A percentile compares a stretch with the other conserved stretches of the same genome.
phyloP scores from a whole-genome alignment of 768 basidiomycete species.

The Exidia glandulosa region DNA sequence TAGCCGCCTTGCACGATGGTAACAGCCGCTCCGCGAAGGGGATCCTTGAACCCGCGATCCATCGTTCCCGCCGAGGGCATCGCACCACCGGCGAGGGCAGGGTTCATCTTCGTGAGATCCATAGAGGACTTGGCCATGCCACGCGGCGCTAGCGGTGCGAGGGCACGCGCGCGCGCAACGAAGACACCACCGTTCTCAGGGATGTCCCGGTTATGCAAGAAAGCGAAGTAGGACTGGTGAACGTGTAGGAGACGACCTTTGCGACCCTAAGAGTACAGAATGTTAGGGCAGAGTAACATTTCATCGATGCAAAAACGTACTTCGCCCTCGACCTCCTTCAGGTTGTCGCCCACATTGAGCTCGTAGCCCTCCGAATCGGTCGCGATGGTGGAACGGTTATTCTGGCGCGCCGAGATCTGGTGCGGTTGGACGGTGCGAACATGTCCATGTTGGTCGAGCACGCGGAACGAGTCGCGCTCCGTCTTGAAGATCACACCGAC shows the following conservation, averaged over 20 bases:
- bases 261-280: constrained; percentile 39
- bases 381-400: constrained; percentile 62
- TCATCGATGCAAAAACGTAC: constrained; percentile 30
- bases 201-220: constrained; percentile 87
- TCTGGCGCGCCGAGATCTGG: constrained; percentile 88
- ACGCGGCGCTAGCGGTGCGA: constrained; percentile 81
- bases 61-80: constrained; percentile 60
- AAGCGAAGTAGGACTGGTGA: constrained; percentile 88
- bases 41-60: constrained; percentile 70
- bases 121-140: constrained; percentile 52
- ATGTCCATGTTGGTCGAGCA: constrained; percentile 89
- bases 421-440: constrained; percentile 83
- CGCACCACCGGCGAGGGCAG: constrained; percentile 44
- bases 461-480: constrained; percentile 90
- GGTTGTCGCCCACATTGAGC: constrained; percentile 76
- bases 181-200: constrained; percentile 90
- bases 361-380: constrained; percentile 84
- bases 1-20: constrained; percentile 75
- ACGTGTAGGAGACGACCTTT: constrained; percentile 89
- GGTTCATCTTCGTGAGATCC: constrained; percentile 90
- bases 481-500: constrained; percentile 97
- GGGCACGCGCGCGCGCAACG: constrained; percentile 74
- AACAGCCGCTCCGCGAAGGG: constrained; percentile 70
- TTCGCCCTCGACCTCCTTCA: constrained; percentile 86
- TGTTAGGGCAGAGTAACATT: constrained; percentile 4